Evolutionary conservation across 805 yeast species (phyloP), one percentile per base, ranked within the genome.

Genomic region (Pichia membranifaciens): DNA sequence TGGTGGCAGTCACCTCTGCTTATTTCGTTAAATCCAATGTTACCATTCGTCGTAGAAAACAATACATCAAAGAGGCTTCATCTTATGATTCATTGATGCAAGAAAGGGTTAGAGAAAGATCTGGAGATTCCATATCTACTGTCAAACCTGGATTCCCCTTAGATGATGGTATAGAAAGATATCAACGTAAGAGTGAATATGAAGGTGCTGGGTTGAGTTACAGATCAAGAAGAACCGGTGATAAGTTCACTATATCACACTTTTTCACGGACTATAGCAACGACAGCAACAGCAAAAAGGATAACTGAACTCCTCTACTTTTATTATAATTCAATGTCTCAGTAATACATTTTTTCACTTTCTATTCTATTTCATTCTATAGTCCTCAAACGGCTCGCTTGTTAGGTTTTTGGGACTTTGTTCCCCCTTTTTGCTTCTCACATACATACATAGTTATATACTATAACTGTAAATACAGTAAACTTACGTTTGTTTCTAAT

Each of bases 151-250:
- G 69, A 10, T 65, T 66, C 44, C 68, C 69, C 7, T 53, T 55
- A 7, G 56, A 59, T 18, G 58, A 57, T n/a, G 60, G 55, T 10
- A 64, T 59, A 32, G 67, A 68, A 40, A 64, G 83, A 21, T 67
- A 64, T 20, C 57, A 64, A 38, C 67, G 89, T 51, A 79, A 79
- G 52, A 77, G 83, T 45, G 79, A 75, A 56, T 85, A 74, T 58
- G 86, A 82, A 54, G 91, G 89, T 5, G 72, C 83, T 0, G 87
- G 87, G 0, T 68, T 68, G 46, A 75, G 86, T 41, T 81, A 81
- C 47, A 61, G 51, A 89, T 62, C 69, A 41, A 54, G 70, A 34
- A 62, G 64, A 49, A 59, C 59, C 38, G 71, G 71, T 32, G 70
- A 67, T 52, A 66, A 65, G 45, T 63, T 67, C 38, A 52, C 50